phyloP scores from a whole-genome alignment of 305 asterid genomes.

The Fraxinus baroniana region DNA sequence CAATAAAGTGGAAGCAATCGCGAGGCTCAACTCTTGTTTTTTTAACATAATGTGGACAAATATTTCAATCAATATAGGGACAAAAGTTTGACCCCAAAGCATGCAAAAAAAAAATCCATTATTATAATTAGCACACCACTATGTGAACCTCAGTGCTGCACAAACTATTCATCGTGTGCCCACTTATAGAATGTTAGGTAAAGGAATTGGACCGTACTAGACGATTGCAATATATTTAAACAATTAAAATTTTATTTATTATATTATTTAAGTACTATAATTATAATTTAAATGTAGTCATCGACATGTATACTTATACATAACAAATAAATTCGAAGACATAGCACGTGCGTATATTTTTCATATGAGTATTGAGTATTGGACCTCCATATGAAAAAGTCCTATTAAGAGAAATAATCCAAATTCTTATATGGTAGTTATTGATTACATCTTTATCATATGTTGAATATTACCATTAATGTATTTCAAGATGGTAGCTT shows the following conservation, averaged over 20 bases:
- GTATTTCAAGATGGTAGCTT: background rate
- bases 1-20: conserved; percentile 37
- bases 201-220: background rate
- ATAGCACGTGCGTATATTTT: background rate
- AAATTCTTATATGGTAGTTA: too few species aligned
- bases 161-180: background rate
- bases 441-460: background rate
- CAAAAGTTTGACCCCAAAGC: background rate
- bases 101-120: background rate
- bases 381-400: background rate
- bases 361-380: background rate
- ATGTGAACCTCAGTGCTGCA: conserved; percentile 6
- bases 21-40: conserved; percentile 33
- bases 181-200: background rate
- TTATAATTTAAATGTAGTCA: background rate
- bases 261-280: background rate
- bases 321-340: background rate
- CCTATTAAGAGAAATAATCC: background rate
- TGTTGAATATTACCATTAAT: too few species aligned
- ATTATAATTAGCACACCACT: background rate
- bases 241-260: too few species aligned
- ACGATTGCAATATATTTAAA: background rate
- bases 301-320: background rate
- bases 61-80: background rate
- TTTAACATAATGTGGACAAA: conserved; percentile 15